Conservation (phyloP, 2,329 filamentous ascomycete genomes). For the Sporothrix brunneoviolacea region DNA sequence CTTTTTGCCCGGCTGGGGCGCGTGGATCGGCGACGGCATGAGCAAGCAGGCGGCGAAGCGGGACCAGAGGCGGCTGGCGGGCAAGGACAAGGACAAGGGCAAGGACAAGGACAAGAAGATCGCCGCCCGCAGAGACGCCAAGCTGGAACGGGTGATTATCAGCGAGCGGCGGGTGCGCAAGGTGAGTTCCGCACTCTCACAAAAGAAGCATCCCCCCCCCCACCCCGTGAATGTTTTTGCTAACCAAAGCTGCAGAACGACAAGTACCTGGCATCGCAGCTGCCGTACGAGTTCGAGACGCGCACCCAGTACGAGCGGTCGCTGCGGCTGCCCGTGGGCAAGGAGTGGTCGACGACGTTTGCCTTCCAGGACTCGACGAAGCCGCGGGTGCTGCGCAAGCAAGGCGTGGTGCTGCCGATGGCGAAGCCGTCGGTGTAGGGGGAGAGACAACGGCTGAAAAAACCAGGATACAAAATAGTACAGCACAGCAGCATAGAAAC, state of each 20-base stretch:
- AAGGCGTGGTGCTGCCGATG: conserved; percentile 84
- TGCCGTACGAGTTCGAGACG: conserved; percentile 88
- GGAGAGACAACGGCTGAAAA: neutral
- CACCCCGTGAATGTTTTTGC: too few species aligned
- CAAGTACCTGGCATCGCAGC: conserved; percentile 74
- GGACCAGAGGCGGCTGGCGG: conserved; percentile 32
- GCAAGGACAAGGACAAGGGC: conserved; percentile 48
- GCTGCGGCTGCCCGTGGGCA: conserved; percentile 78
- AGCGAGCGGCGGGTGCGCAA: conserved; percentile 88
- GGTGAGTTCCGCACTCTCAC: too few species aligned
- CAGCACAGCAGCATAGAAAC: neutral
- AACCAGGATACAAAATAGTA: conserved; percentile 2
- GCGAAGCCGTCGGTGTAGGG: conserved; percentile 54
- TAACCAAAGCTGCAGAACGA: too few species aligned
- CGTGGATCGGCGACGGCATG: conserved; percentile 80
- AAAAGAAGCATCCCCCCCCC: too few species aligned
- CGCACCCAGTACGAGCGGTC: conserved; percentile 84
- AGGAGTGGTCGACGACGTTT: conserved; percentile 95
- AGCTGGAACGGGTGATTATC: conserved; percentile 78
- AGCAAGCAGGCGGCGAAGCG: conserved; percentile 61
- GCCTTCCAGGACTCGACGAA: conserved; percentile 85
- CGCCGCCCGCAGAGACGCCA: conserved; percentile 72
- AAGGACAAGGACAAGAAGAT: conserved; percentile 63
- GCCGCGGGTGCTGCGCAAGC: conserved; percentile 83
- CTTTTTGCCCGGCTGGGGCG: conserved; percentile 90